Base-by-base conservation (phyloP, 257 asterid species). In the Solanum pennellii region DNA sequence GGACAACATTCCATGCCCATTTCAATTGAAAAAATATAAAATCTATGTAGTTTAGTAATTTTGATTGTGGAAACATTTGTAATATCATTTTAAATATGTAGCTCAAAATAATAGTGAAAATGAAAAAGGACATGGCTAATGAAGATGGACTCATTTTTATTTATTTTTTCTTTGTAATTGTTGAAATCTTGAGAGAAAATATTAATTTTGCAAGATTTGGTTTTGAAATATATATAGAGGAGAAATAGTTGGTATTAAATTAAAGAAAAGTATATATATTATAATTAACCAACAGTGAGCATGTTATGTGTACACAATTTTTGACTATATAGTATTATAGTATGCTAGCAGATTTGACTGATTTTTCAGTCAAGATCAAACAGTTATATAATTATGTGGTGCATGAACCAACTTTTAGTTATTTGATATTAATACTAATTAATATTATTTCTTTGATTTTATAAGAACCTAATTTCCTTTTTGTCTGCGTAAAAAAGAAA, bases 1-100 rank as follows among this genome's bases (percentile, higher is more conserved):
- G 87, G 25, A 87, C 52, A 73, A 37, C 69, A 72, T 85, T 25
- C 82, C 75, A 71, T 60, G 47, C 86, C 92, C 87, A 85, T 47
- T 84, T 85, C 47, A 88, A 74, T 41, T 87, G 89, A 13, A 69
- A 2, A 45, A 83, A 42, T 12, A 87, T 3, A 3, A 31, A 14
- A 37, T 42, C 42, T 6, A 87, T 21, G 82, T 44, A 72, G 23
- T 80, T 83, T 12, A 83, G 52, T 77, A 44, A 25, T 2, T 21
- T 31, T 45, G 65, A 52, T 56, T 62, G 37, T 0, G 75, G 86
- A 83, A 79, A 56, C 18, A 82, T 87, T 37, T 44, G 66, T 49
- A 42, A 52, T 12, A 29, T 3, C 20, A 3, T 85, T 37, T 69
- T 42, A 35, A 85, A 85, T 4, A 85, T 44, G 14, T 29, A 69